phyloP scores from a whole-genome alignment of 1,284 basidiomycete species.

The Schizopora paradoxa region DNA sequence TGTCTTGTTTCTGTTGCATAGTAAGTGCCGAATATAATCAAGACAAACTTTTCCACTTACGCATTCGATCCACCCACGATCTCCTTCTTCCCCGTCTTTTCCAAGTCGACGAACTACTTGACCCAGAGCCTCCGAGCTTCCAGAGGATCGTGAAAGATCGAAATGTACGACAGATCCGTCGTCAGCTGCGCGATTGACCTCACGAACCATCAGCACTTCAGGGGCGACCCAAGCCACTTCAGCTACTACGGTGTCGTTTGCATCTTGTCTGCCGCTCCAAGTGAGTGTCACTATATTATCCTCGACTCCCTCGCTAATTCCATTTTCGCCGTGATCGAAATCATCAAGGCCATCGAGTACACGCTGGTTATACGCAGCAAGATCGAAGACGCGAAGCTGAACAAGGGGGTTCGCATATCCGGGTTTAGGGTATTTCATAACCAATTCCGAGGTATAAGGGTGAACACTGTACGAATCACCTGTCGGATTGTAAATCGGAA shows the following conservation, averaged over 20 bases:
- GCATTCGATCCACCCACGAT: conserved; percentile 89
- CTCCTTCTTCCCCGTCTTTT: conserved; percentile 76
- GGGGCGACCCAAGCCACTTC: conserved; percentile 87
- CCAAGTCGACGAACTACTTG: conserved; percentile 71
- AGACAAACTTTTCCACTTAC: conserved; percentile 35
- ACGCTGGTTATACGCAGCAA: conserved; percentile 40
- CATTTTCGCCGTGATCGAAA: conserved; percentile 14
- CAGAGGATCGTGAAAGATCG: conserved; percentile 39
- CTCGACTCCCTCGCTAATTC: conserved; percentile 25
- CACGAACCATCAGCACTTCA: conserved; percentile 74
- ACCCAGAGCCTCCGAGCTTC: conserved; percentile 35
- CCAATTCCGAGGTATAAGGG: conserved; percentile 74
- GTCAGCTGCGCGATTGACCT: conserved; percentile 80
- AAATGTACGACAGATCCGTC: conserved; percentile 77
- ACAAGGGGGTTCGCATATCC: conserved; percentile 89
- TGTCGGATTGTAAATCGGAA: conserved; percentile 88
- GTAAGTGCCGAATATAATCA: conserved; percentile 15
- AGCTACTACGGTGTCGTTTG: conserved; percentile 65
- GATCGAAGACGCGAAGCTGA: conserved; percentile 77
- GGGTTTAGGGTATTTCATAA: conserved; percentile 89
- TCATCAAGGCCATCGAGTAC: conserved; percentile 4
- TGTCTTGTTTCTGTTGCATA: conserved; percentile 47
- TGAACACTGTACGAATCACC: conserved; percentile 60
- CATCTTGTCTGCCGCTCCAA: conserved; percentile 58
- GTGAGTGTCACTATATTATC: conserved; percentile 39